Base-by-base conservation (phyloP, 306 rosid species). In the Malus sieversii region DNA sequence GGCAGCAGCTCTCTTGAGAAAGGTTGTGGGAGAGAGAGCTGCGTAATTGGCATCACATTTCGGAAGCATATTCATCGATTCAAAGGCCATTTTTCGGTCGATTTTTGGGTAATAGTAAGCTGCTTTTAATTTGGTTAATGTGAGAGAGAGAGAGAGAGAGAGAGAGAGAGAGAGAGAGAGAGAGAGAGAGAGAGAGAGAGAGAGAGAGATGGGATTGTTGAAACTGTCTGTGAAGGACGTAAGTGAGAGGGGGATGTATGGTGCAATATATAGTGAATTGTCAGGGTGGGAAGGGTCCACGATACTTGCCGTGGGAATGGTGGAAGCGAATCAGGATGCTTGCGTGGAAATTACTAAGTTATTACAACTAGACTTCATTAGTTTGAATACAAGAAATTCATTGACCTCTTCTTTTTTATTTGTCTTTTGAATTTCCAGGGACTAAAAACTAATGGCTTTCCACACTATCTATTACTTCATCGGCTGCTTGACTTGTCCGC, bases 1-100 rank as follows among this genome's bases (percentile, higher is more conserved):
- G 1, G 86, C 32, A 33, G 95, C 84, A 5, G 98, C 98, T 84
- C 98, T 82, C 11, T 22, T 40, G 16, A 94, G 66, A 80, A 94
- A 94, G 11, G 83, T 90, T 19, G 90, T 20, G n/a, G 98, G 98
- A 57, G 89, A 81, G 40, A 94, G 93, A 30, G 91, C 10, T 10
- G 87, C 78, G 42, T 79, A 87, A 61, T 94, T 94, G 19, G 98
- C 93, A 29, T 66, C 59, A 8, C 89, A 88, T 77, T 90, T 94
- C 3, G 67, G 83, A 61, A 94, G 89, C 35, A n/a, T 75, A 2
- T 92, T 90, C 93, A 94, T 88, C 42, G 13, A 53, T 15, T 13
- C 70, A 20, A 15, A 3, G 44, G 12, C 18, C 57, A 46, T 62
- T 48, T 59, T 68, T 4, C 3, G 62, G 22, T 57, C 4, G 60